These are phyloP conservation scores for Penicillium glabrum DNA, from an alignment of 2,329 filamentous ascomycete species.

Conservation along the genomic window DNA sequence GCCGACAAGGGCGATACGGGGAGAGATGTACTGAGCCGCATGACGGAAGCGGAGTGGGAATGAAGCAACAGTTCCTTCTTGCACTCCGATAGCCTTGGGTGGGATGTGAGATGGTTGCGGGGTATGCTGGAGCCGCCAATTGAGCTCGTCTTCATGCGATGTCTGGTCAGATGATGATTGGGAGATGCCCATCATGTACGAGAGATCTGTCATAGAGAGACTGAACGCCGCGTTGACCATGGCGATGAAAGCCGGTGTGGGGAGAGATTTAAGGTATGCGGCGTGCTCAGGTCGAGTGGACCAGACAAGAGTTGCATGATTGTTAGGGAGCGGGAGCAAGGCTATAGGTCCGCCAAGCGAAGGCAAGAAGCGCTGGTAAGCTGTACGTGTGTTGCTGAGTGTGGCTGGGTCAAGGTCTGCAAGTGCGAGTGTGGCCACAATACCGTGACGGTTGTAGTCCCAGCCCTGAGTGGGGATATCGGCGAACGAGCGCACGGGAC, in stretches of 20 bases:
- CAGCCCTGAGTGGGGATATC: conserved; percentile 83
- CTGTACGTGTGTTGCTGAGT: conserved; percentile 61
- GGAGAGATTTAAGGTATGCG: conserved; percentile 72
- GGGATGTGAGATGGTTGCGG: conserved; percentile 59
- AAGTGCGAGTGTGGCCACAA: conserved; percentile 84
- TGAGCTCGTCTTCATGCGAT: conserved; percentile 69
- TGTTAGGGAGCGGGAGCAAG: conserved; percentile 83
- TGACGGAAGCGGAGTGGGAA: conserved; percentile 92
- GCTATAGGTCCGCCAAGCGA: conserved; percentile 77
- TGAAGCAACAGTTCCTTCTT: conserved; percentile 77
- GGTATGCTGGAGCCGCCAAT: conserved; percentile 80
- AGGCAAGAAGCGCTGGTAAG: conserved; percentile 93
- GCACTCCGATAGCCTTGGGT: conserved; percentile 66
- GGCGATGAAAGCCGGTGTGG: conserved; percentile 71
- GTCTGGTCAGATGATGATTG: conserved; percentile 36
- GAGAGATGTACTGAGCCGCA: conserved; percentile 87
- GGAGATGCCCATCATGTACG: conserved; percentile 72
- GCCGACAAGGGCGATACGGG: conserved; percentile 87
- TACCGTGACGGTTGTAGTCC: conserved; percentile 88
- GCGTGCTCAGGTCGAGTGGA: conserved; percentile 83
- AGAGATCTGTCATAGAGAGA: conserved; percentile 73
- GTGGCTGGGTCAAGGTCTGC: conserved; percentile 43
- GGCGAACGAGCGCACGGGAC: conserved; percentile 85
- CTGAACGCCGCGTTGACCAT: conserved; percentile 95
- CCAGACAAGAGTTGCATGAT: conserved; percentile 86